phyloP scores from a whole-genome alignment of 1,284 basidiomycete species.

The Cryptococcus wingfieldii region DNA sequence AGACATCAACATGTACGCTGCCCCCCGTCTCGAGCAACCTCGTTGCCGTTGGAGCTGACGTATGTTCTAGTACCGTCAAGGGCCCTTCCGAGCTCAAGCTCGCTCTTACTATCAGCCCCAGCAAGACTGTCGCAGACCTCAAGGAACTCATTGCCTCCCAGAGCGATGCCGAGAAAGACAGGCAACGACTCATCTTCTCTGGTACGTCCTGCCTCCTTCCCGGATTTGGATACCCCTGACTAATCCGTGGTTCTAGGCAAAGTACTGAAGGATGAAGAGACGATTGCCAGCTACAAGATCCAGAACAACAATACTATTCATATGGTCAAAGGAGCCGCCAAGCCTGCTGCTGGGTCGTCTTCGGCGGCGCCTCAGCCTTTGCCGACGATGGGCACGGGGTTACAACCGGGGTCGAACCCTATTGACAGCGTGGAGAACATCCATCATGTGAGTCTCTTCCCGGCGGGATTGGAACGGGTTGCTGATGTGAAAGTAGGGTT shows the following conservation, averaged over 20 bases:
- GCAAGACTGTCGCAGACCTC: conserved; percentile 71
- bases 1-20: conserved; percentile 13
- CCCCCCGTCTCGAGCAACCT: neutral
- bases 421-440: conserved; percentile 54
- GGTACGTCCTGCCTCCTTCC: conserved; percentile 53
- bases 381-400: conserved; percentile 75
- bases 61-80: conserved; percentile 46
- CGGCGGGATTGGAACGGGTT: neutral
- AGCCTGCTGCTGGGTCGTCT: conserved; percentile 40
- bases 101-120: conserved; percentile 67
- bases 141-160: conserved; percentile 78
- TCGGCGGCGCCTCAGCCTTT: conserved; percentile 53
- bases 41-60: neutral
- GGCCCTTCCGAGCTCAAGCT: conserved; percentile 87
- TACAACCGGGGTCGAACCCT: conserved; percentile 57
- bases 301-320: conserved; percentile 77
- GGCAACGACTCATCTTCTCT: conserved; percentile 82
- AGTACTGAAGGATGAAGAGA: conserved; percentile 70
- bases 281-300: conserved; percentile 79
- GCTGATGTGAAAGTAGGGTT: conserved; percentile 20
- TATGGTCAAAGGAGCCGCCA: conserved; percentile 82
- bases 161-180: conserved; percentile 75
- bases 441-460: conserved; percentile 33
- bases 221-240: neutral
- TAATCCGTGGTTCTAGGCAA: conserved; percentile 36